Evolutionary conservation across 129 eudicot species (phyloP), one percentile per base, ranked within the genome.

Genomic region (Rutidosis leptorrhynchoides): DNA sequence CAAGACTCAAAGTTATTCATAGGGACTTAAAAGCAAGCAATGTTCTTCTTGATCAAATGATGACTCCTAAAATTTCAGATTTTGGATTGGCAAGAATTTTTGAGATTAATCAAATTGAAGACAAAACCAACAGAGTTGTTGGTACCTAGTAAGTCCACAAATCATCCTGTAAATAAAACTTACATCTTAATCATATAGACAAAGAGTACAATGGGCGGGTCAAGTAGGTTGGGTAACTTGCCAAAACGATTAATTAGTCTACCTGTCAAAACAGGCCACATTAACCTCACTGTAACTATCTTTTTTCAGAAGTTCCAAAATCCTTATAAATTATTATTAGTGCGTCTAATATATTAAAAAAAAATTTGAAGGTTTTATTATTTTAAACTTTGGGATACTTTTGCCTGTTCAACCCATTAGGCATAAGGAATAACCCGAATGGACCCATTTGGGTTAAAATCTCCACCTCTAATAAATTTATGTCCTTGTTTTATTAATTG

Each of bases 41-140:
- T 61, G 62, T 78, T 61, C 73, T 78, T 62, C 71, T 73, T 1
- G 77, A 78, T 67, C 72, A 62, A 49, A 69, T 23, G 12, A 65
- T 72, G 75, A 78, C 77, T 37, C 79, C 83, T n/a, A 78, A 78
- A 73, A 78, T 78, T 23, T 72, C 83, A 17, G 78, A 78, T 72
- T 78, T 78, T 25, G 74, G 78, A 29, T 49, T 72, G 67, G 82
- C 82, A 49, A 78, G 78, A 22, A 72, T 66, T 58, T 78, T 72
- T 5, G 70, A 19, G 17, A 74, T 68, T 54, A 56, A 72, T 27
- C 78, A 78, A 72, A 51, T 16, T 58, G 74, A 71, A 57, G 78
- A 72, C 37, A 64, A 72, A 71, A 71, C 81, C 45, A 77, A 58
- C 26, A 58, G 62, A 51, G 73, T 77, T 49, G 72, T 77, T 71